Conservation (phyloP, 495 filamentous ascomycete genomes). For the Daldinia concentrica region DNA sequence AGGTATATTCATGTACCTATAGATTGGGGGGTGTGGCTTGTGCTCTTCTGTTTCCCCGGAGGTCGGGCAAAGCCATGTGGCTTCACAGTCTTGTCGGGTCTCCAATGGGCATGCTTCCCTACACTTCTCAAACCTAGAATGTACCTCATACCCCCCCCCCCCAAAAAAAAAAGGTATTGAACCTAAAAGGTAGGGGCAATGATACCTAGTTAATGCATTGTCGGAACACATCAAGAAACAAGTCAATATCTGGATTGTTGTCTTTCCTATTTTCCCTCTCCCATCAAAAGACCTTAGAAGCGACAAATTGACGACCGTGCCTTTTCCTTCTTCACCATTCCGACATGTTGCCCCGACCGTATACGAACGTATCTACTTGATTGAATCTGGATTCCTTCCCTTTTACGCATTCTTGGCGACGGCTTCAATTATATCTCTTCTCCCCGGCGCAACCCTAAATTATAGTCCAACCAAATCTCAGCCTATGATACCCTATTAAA, state of each 20-base stretch:
- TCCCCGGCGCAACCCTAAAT: conserved; percentile 12
- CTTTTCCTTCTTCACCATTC: background rate
- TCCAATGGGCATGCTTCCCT: background rate
- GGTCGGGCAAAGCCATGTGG: conserved; percentile 28
- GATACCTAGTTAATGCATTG: conserved; percentile 13
- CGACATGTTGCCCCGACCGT: conserved; percentile 14
- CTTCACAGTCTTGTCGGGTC: conserved; percentile 29
- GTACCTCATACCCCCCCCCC: background rate
- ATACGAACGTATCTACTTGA: conserved; percentile 24
- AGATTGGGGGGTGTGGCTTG: conserved; percentile 16
- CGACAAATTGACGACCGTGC: background rate
- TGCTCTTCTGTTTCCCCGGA: background rate
- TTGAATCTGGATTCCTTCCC: conserved; percentile 10
- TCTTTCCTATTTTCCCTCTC: background rate
- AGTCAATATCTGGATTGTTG: conserved; percentile 7
- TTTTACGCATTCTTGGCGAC: conserved; percentile 1
- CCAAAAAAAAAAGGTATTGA: background rate
- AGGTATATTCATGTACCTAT: background rate
- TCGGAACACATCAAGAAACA: conserved; percentile 23
- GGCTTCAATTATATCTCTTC: conserved; percentile 9
- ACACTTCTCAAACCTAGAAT: background rate
- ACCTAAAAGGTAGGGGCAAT: conserved; percentile 1
- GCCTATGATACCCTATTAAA: background rate
- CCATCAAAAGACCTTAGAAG: background rate
- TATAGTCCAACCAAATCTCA: conserved; percentile 6